Evolutionary conservation across 2,329 filamentous ascomycete species (phyloP).

Genomic region (Clarireedia hainanense): DNA sequence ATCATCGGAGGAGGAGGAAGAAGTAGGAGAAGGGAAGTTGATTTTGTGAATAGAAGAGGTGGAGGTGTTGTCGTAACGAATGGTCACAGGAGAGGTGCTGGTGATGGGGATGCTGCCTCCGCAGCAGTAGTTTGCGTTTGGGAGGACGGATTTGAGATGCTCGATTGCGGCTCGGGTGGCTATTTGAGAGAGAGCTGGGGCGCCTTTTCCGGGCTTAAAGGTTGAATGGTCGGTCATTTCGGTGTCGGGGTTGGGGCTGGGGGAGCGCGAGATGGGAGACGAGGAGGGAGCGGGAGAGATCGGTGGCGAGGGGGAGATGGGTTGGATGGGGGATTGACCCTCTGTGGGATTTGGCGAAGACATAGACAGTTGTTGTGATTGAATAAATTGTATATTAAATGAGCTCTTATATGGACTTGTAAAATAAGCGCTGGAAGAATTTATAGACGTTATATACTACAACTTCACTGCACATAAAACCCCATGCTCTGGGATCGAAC

Average conservation of each 20-base stretch:
- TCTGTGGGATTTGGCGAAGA: not conserved
- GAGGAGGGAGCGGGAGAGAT: not conserved
- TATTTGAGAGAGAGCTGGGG: not conserved
- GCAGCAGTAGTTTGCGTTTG: constrained; percentile 14
- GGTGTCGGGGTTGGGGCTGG: not conserved
- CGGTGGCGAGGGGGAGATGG: not conserved
- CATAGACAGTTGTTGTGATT: not conserved
- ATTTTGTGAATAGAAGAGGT: constrained; percentile 2
- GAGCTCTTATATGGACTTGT: not conserved
- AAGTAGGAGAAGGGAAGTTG: constrained; percentile 6
- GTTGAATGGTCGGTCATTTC: not conserved
- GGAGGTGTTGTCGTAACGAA: constrained; percentile 16
- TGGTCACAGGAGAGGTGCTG: constrained; percentile 3
- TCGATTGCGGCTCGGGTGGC: not conserved
- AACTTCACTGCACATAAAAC: not conserved
- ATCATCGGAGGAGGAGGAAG: not conserved
- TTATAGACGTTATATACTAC: too few species aligned
- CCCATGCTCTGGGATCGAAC: not conserved
- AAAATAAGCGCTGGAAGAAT: too few species aligned
- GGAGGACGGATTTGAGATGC: not conserved
- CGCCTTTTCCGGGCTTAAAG: not conserved
- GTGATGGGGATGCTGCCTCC: constrained; percentile 15
- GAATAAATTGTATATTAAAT: not conserved
- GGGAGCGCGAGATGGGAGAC: not conserved
- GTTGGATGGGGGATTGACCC: not conserved